Percentiles rank a stretch among this genome's conserved stretches.
Conservation (phyloP, 2,329 filamentous ascomycete species). For the Colletotrichum lindemuthianum region DNA sequence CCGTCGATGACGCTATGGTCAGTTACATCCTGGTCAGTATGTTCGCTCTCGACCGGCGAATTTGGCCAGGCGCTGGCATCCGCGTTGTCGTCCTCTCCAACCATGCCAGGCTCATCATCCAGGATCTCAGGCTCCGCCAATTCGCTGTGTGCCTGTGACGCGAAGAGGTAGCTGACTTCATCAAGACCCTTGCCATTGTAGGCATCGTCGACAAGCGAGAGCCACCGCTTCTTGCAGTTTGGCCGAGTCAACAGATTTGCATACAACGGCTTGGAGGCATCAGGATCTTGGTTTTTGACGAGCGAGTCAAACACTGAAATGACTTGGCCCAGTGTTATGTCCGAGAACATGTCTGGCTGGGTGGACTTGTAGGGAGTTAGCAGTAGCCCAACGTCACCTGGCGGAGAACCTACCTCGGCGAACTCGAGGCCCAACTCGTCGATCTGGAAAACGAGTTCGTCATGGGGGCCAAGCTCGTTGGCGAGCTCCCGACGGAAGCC, state of each 20-base stretch:
- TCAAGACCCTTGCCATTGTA: slow-evolving; percentile 52
- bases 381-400: not conserved
- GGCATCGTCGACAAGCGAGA: slow-evolving; percentile 53
- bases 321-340: slow-evolving; percentile 53
- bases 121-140: slow-evolving; percentile 37
- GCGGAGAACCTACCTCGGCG: slow-evolving; percentile 55
- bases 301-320: slow-evolving; percentile 55
- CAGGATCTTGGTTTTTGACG: slow-evolving; percentile 55
- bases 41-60: slow-evolving; percentile 20
- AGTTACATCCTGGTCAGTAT: slow-evolving; percentile 21
- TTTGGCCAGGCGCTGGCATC: slow-evolving; percentile 28
- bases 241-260: slow-evolving; percentile 54
- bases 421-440: slow-evolving; percentile 64
- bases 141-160: slow-evolving; percentile 37
- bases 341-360: slow-evolving; percentile 46
- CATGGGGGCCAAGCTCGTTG: slow-evolving; percentile 55
- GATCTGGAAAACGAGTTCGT: slow-evolving; percentile 62
- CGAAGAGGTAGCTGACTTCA: slow-evolving; percentile 52
- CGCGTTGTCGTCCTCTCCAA: slow-evolving; percentile 35
- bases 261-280: slow-evolving; percentile 51
- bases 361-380: slow-evolving; percentile 49
- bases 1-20: slow-evolving; percentile 14
- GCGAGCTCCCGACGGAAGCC: slow-evolving; percentile 57
- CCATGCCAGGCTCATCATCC: slow-evolving; percentile 31
- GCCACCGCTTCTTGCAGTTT: slow-evolving; percentile 50